These are phyloP conservation scores for Apiospora sp. DNA, from an alignment of 2,329 filamentous ascomycete species.

Conservation along the genomic window DNA sequence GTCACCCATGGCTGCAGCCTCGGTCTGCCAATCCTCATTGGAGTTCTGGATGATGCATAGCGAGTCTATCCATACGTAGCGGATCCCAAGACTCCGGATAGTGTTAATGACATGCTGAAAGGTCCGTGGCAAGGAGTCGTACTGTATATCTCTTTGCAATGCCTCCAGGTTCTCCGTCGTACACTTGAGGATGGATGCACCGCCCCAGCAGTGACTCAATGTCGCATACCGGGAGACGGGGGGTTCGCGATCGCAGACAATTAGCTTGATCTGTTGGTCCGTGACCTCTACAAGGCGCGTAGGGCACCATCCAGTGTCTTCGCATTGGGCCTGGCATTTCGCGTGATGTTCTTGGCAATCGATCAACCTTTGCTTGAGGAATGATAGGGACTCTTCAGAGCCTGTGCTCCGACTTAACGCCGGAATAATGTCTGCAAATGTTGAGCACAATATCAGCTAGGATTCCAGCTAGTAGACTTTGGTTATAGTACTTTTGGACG, in stretches of 20 bases:
- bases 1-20: slow-evolving; percentile 22
- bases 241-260: background rate
- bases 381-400: background rate
- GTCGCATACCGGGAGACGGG: background rate
- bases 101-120: slow-evolving; percentile 24
- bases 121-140: slow-evolving; percentile 1
- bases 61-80: slow-evolving; percentile 28
- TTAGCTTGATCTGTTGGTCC: background rate
- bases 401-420: background rate
- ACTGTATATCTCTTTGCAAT: background rate
- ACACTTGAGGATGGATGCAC: background rate
- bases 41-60: slow-evolving; percentile 28
- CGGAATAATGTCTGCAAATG: background rate
- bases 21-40: slow-evolving; percentile 15
- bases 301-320: background rate
- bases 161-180: background rate
- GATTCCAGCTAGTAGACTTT: no score
- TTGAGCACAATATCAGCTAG: no score
- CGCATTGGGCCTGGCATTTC: background rate
- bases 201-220: background rate
- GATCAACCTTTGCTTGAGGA: background rate
- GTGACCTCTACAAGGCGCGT: background rate
- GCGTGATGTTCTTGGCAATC: background rate
- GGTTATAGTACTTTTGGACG: no score
- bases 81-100: slow-evolving; percentile 10